Evolutionary conservation across 495 filamentous ascomycete species (phyloP).

Genomic region (Annulohypoxylon maeteangense): DNA sequence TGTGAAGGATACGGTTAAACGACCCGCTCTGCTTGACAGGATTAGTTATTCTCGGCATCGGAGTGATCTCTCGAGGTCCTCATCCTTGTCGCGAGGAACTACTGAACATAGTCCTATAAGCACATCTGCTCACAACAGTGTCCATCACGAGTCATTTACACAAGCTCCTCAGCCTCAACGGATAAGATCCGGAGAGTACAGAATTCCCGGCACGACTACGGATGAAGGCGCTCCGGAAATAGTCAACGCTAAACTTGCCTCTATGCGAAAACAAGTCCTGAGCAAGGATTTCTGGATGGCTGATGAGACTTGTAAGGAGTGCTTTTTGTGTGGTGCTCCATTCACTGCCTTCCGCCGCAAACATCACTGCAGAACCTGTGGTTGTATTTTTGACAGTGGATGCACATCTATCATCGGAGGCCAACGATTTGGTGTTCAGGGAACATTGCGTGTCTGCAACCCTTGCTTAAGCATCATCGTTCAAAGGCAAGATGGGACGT

Average conservation of each 20-base stretch:
- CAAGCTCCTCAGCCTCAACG: constrained; percentile 56
- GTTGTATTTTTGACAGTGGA: constrained; percentile 97
- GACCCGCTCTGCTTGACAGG: constrained; percentile 61
- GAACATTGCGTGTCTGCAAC: constrained; percentile 90
- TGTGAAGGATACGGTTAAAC: constrained; percentile 45
- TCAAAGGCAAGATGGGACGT: constrained; percentile 85
- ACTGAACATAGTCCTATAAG: constrained; percentile 63
- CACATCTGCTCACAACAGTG: constrained; percentile 65
- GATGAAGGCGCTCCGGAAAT: constrained; percentile 67
- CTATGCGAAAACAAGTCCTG: constrained; percentile 83
- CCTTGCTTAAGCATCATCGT: constrained; percentile 94
- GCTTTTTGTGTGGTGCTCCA: constrained; percentile 87
- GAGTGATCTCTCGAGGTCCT: constrained; percentile 68
- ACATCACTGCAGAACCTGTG: constrained; percentile 94
- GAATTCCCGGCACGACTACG: constrained; percentile 64
- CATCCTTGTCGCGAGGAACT: constrained; percentile 67
- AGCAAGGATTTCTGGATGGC: constrained; percentile 99
- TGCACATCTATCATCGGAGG: constrained; percentile 92
- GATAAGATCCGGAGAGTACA: constrained; percentile 55
- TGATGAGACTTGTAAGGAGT: constrained; percentile 97
- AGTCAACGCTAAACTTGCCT: constrained; percentile 69
- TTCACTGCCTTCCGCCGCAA: constrained; percentile 96
- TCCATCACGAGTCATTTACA: constrained; percentile 62
- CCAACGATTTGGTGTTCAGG: constrained; percentile 84
- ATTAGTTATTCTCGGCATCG: constrained; percentile 55